Evolutionary conservation across 1,139 yeast species (phyloP).

Genomic region (Candida sp.): DNA sequence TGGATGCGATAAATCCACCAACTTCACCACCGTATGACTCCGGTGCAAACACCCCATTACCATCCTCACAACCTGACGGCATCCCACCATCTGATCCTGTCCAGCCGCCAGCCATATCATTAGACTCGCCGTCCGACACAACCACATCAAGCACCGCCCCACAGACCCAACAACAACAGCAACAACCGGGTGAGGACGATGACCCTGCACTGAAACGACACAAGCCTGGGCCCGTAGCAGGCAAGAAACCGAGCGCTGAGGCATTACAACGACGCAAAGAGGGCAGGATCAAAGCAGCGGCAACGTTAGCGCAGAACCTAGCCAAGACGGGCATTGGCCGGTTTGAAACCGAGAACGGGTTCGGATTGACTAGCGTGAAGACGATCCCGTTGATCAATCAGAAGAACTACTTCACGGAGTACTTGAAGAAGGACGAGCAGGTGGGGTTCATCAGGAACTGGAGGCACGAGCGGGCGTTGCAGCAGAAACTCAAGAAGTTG

Average conservation of each 20-base stretch:
- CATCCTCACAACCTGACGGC: constrained; percentile 11
- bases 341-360: constrained; percentile 65
- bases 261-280: constrained; percentile 72
- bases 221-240: constrained; percentile 25
- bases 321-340: constrained; percentile 80
- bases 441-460: constrained; percentile 61
- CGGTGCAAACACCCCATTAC: constrained; percentile 10
- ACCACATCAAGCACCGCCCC: constrained; percentile 6
- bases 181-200: not conserved
- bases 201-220: constrained; percentile 18
- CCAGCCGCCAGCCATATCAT: not conserved
- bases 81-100: not conserved
- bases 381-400: constrained; percentile 83
- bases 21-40: constrained; percentile 13
- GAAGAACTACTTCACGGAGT: constrained; percentile 93
- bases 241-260: constrained; percentile 55
- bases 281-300: constrained; percentile 78
- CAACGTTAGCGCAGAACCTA: constrained; percentile 71
- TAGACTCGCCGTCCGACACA: constrained; percentile 5
- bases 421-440: constrained; percentile 89
- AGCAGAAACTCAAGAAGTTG: constrained; percentile 34
- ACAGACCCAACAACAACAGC: constrained; percentile 1
- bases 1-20: constrained; percentile 15
- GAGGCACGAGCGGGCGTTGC: constrained; percentile 46
- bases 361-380: constrained; percentile 69